phyloP scores from a whole-genome alignment of 2,329 filamentous ascomycete species.

The Colletotrichum shisoi region DNA sequence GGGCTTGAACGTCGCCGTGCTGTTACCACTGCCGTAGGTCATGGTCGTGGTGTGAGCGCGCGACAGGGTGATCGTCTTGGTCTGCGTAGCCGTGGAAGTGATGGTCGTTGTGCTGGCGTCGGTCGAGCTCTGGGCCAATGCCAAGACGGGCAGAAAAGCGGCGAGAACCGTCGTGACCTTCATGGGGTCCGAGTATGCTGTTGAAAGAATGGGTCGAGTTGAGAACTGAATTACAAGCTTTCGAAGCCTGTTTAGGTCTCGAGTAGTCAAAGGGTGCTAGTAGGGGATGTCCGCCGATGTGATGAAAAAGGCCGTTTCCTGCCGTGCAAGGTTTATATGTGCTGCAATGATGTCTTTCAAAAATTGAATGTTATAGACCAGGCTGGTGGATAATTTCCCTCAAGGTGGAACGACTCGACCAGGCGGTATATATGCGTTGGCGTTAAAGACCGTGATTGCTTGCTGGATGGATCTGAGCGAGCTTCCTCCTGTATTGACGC shows the following conservation, averaged over 20 bases:
- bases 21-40: slow-evolving; percentile 51
- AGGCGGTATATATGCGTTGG: slow-evolving; percentile 29
- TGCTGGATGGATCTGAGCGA: slow-evolving; percentile 19
- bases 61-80: slow-evolving; percentile 51
- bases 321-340: slow-evolving; percentile 29
- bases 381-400: slow-evolving; percentile 1
- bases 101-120: slow-evolving; percentile 50
- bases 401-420: not conserved
- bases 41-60: slow-evolving; percentile 53
- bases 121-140: slow-evolving; percentile 54
- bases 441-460: slow-evolving; percentile 6
- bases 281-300: slow-evolving; percentile 25
- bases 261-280: slow-evolving; percentile 9
- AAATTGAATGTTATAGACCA: slow-evolving; percentile 3
- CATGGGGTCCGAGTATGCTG: slow-evolving; percentile 46
- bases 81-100: slow-evolving; percentile 61
- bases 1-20: slow-evolving; percentile 48
- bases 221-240: slow-evolving; percentile 33
- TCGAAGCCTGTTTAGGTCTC: slow-evolving; percentile 43
- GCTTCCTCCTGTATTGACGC: slow-evolving; percentile 25
- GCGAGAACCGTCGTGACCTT: slow-evolving; percentile 55
- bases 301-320: slow-evolving; percentile 27
- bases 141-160: slow-evolving; percentile 63
- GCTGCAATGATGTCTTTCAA: slow-evolving; percentile 14
- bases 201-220: slow-evolving; percentile 32